Evolutionary conservation across 2,329 filamentous ascomycete genomes (phyloP).

Genomic region (Stemphylium beticola): DNA sequence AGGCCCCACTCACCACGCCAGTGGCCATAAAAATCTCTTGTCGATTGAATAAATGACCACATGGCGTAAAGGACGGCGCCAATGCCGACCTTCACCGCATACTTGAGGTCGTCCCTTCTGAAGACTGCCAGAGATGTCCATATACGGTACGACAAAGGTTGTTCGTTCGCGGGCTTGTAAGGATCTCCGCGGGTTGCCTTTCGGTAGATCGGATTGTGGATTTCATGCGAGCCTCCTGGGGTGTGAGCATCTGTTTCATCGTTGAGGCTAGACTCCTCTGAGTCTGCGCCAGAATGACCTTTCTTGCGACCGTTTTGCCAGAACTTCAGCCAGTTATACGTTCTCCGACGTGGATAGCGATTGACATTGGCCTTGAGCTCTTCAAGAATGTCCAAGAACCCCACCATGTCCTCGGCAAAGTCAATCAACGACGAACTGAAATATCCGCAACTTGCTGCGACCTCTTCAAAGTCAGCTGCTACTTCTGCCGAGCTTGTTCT

Average conservation of each 20-base stretch:
- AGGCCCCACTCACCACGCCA: conserved; percentile 98
- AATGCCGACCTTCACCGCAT: conserved; percentile 90
- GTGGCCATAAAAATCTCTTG: conserved; percentile 78
- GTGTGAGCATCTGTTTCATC: conserved; percentile 36
- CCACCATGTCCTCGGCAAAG: conserved; percentile 87
- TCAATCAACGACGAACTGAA: conserved; percentile 92
- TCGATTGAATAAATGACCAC: conserved; percentile 81
- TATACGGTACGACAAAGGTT: conserved; percentile 54
- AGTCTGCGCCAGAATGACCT: conserved; percentile 20
- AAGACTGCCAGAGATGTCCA: conserved; percentile 64
- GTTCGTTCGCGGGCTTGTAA: conserved; percentile 36
- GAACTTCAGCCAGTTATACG: conserved; percentile 86
- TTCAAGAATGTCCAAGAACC: conserved; percentile 82
- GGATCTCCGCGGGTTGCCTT: conserved; percentile 35
- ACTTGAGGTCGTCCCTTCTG: conserved; percentile 71
- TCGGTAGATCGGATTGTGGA: conserved; percentile 44
- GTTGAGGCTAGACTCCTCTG: conserved; percentile 33
- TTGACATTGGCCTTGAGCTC: conserved; percentile 78
- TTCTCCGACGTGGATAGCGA: conserved; percentile 65
- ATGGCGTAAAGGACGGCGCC: conserved; percentile 89
- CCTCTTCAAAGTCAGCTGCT: conserved; percentile 94
- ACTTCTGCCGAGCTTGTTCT: conserved; percentile 73
- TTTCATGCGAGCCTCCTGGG: conserved; percentile 41
- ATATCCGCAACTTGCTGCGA: conserved; percentile 95
- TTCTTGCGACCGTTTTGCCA: conserved; percentile 60